Base-by-base conservation (phyloP, 2,329 filamentous ascomycete genomes). In the Xylariales sp. region DNA sequence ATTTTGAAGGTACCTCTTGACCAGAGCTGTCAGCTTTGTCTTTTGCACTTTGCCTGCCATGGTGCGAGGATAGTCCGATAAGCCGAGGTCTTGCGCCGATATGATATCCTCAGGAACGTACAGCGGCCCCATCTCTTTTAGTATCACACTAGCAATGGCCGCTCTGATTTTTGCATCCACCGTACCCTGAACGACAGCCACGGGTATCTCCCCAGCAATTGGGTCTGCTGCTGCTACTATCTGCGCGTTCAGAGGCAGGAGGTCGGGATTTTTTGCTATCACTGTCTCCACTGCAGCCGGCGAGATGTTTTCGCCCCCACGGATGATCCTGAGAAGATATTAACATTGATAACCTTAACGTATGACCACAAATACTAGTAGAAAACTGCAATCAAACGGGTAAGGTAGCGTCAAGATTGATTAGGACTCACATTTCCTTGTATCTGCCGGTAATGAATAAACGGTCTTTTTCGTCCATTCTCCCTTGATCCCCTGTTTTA, bases 31-130 rank as follows among this genome's bases (percentile, higher is more conserved):
- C 8, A 40, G 19, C 18, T 41, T 34, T 11, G 39, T 30, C 20
- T 41, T 41, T n/a, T 34, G 39, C 12, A 41, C 29, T 25, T 41
- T 41, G 13, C 39, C 39, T 8, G 33, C 28, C 39, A 41, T 29
- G 5, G 39, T 41, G 7, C 39, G 21, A 23, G 39, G 33, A 5
- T 34, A 41, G n/a, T 36, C 33, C 6, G 25, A 21, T 15, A 37
- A 15, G 5, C 33, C 33, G 18, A 41, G 18, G 13, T 34, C 23
- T n/a, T 41, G 30, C 10, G 33, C 3, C 10, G 39, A 30, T 5
- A 41, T 25, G 18, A 41, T 27, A n/a, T 41, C 30, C 5, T 30
- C 31, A 3, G 39, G 39, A 3, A 37, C 28, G 17, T 36, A 41
- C 11, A 41, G 25, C 18, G 18, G 14, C 11, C 39, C 39, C 39